Conservation (phyloP, 257 asterid species). For the Capsicum baccatum region DNA sequence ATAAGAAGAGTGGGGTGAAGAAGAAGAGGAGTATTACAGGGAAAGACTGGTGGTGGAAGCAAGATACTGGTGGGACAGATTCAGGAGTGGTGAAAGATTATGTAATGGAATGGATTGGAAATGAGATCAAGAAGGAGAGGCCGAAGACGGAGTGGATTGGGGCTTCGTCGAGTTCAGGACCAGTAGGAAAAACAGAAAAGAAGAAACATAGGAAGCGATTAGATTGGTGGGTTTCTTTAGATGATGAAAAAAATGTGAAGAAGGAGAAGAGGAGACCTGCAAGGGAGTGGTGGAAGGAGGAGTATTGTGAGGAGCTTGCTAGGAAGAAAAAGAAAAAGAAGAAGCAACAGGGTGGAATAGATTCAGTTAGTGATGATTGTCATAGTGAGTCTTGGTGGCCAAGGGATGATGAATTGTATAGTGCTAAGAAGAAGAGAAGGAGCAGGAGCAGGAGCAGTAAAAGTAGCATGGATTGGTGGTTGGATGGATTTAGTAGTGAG, state of each 20-base stretch:
- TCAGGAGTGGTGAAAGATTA: slow-evolving; percentile 80
- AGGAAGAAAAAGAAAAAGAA: slow-evolving; percentile 79
- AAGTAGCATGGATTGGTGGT: slow-evolving; percentile 95
- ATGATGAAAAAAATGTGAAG: slow-evolving; percentile 73
- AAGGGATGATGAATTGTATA: slow-evolving; percentile 60
- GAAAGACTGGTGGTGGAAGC: slow-evolving; percentile 99
- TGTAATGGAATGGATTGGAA: slow-evolving; percentile 97
- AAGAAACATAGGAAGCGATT: slow-evolving; percentile 60
- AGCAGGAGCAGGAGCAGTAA: slow-evolving; percentile 60
- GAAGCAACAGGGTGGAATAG: slow-evolving; percentile 52
- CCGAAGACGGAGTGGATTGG: slow-evolving; percentile 82
- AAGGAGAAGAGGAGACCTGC: slow-evolving; percentile 92
- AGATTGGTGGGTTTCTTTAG: slow-evolving; percentile 96
- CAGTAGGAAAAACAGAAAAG: slow-evolving; percentile 54
- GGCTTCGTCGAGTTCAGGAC: slow-evolving; percentile 60
- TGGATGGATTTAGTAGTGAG: slow-evolving; percentile 88
- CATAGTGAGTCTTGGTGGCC: slow-evolving; percentile 63
- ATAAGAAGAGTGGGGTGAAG: slow-evolving; percentile 51
- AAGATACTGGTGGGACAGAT: slow-evolving; percentile 65
- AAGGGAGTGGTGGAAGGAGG: slow-evolving; percentile 99
- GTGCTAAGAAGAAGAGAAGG: slow-evolving; percentile 60
- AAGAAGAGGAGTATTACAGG: slow-evolving; percentile 74
- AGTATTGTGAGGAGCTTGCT: slow-evolving; percentile 91
- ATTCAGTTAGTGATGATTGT: slow-evolving; percentile 59
- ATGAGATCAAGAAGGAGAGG: slow-evolving; percentile 89